phyloP scores from a whole-genome alignment of 2,329 filamentous ascomycete genomes.

The Penicillium sp. region DNA sequence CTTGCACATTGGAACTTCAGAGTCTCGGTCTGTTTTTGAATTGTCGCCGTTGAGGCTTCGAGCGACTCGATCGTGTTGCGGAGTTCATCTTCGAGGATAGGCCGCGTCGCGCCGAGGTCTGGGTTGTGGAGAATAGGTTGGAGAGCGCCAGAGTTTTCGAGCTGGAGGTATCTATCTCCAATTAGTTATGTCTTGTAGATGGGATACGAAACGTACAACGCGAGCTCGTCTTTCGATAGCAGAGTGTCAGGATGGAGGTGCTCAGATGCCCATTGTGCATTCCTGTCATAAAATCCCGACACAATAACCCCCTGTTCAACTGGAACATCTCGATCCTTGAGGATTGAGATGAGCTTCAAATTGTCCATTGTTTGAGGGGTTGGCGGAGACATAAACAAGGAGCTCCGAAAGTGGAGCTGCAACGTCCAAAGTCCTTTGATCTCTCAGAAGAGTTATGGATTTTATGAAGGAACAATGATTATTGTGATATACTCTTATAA shows the following conservation, averaged over 20 bases:
- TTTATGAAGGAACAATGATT: not conserved
- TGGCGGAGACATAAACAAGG: not conserved
- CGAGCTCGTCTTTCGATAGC: slow-evolving; percentile 41
- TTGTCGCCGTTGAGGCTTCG: slow-evolving; percentile 36
- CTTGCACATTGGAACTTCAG: slow-evolving; percentile 34
- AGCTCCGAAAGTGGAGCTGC: slow-evolving; percentile 2
- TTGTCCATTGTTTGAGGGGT: not conserved
- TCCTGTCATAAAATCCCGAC: slow-evolving; percentile 28
- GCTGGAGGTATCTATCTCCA: slow-evolving; percentile 30
- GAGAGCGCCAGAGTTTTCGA: slow-evolving; percentile 34
- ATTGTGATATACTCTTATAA: not conserved
- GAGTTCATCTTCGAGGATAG: slow-evolving; percentile 42
- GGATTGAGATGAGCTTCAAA: slow-evolving; percentile 21
- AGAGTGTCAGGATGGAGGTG: slow-evolving; percentile 36
- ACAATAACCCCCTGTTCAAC: slow-evolving; percentile 29
- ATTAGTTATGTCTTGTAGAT: not conserved
- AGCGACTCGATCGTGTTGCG: slow-evolving; percentile 36
- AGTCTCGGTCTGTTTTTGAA: slow-evolving; percentile 34
- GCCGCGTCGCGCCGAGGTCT: slow-evolving; percentile 32
- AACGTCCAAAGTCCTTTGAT: not conserved
- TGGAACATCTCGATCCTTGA: slow-evolving; percentile 32
- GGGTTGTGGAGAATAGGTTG: slow-evolving; percentile 28
- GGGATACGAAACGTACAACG: slow-evolving; percentile 27
- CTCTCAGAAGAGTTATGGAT: not conserved
- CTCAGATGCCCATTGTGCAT: slow-evolving; percentile 33